phyloP scores from a whole-genome alignment of 2,329 filamentous ascomycete species.

The Diaporthe amygdali region DNA sequence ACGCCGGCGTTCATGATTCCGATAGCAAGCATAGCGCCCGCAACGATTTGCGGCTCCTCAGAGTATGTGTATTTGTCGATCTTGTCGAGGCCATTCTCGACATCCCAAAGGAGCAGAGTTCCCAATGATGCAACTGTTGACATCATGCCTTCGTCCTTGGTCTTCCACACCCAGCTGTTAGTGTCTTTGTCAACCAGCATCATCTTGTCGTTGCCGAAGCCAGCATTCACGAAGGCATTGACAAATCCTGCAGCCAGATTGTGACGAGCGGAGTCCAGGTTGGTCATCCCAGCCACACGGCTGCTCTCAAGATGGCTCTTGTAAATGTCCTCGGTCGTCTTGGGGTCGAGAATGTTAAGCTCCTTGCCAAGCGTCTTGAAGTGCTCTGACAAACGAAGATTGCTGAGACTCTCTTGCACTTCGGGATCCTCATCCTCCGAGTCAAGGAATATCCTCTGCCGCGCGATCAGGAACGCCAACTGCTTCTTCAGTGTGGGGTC shows the following conservation, averaged over 20 bases:
- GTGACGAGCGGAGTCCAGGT: conserved; percentile 92
- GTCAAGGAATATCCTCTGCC: conserved; percentile 87
- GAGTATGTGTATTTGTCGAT: conserved; percentile 94
- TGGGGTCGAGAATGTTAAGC: conserved; percentile 94
- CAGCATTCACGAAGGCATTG: conserved; percentile 95
- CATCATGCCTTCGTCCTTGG: conserved; percentile 97
- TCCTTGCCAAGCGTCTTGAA: conserved; percentile 96
- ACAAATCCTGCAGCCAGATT: conserved; percentile 96
- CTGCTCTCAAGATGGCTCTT: conserved; percentile 98
- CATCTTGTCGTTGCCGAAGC: conserved; percentile 95
- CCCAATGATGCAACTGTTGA: conserved; percentile 94
- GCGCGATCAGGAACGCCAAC: conserved; percentile 88
- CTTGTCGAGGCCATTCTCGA: conserved; percentile 89
- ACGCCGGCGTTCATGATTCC: conserved; percentile 97
- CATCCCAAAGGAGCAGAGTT: conserved; percentile 90
- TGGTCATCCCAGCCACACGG: conserved; percentile 89
- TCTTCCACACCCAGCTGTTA: conserved; percentile 98
- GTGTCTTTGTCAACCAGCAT: conserved; percentile 92
- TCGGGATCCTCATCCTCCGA: conserved; percentile 74
- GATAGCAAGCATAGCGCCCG: conserved; percentile 89
- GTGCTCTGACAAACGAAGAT: conserved; percentile 85
- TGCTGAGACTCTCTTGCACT: conserved; percentile 83
- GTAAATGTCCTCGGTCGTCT: conserved; percentile 98
- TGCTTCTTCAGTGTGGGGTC: conserved; percentile 90
- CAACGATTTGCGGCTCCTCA: conserved; percentile 80